Evolutionary conservation across 306 rosid species (phyloP), one percentile per base, ranked within the genome.

Genomic region (Vigna angularis): DNA sequence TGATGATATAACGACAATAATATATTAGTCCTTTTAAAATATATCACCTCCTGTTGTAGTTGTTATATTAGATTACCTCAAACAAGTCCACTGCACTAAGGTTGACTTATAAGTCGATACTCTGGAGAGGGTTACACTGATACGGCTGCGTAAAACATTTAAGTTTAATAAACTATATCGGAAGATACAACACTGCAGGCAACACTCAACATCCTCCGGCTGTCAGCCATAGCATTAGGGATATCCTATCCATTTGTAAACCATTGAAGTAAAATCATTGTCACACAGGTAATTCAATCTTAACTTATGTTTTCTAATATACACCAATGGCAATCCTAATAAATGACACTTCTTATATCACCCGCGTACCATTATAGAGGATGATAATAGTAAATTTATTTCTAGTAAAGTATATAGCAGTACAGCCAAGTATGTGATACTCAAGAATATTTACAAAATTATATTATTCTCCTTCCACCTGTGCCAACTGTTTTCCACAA

Each of bases 401-500:
- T 52, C 48, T 56, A 71, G 74, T 53, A 36, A 77, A 65, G 32
- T 17, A 48, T 62, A 82, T 66, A 77, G 66, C 50, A 77, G 51
- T 10, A 53, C 16, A 65, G 52, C 6, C 14, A 62, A 61, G 15
- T 7, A 6, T 16, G 18, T 62, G 24, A 32, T 62, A 30, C 44
- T 36, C 14, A 36, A n/a, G 47, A 48, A 63, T 34, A 20, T 61
- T 61, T 14, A 61, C 67, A 28, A 44, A 32, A 72, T 66, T 65
- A 75, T 59, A 53, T 10, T 72, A 8, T 48, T 63, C 62, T 76
- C 63, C 55, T 58, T 68, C 69, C 53, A 72, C 70, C 28, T 49
- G 59, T 71, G 59, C 34, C 53, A 38, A 66, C 52, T 70, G 38
- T 44, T 9, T 59, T 74, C 73, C 70, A 49, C 47, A 6, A 9